Conservation (phyloP, 768 basidiomycete species). For the Cubamyces lactineus region DNA sequence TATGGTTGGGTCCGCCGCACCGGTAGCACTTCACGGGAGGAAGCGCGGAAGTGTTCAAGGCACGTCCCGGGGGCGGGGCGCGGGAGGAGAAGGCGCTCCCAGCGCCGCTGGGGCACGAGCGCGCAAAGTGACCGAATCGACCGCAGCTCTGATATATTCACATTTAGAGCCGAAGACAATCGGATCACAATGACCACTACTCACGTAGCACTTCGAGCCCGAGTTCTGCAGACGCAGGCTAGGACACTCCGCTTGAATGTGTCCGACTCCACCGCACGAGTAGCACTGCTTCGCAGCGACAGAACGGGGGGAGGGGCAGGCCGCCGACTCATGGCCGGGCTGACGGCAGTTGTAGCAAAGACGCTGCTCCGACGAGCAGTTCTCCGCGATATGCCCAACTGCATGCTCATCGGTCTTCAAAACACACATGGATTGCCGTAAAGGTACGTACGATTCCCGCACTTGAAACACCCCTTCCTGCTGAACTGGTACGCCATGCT, state of each 20-base stretch:
- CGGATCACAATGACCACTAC: constrained; percentile 30
- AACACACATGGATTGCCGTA: constrained; percentile 13
- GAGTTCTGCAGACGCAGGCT: constrained; percentile 70
- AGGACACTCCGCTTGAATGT: constrained; percentile 87
- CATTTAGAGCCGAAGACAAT: constrained; percentile 1
- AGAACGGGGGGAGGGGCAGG: constrained; percentile 82
- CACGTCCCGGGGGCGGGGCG: constrained; percentile 73
- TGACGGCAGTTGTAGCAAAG: constrained; percentile 95
- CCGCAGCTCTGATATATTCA: constrained; percentile 60
- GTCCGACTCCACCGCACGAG: constrained; percentile 90
- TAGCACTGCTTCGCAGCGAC: constrained; percentile 91
- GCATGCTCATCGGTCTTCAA: background rate
- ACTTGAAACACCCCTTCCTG: constrained; percentile 92
- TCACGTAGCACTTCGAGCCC: constrained; percentile 84
- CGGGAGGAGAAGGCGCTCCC: constrained; percentile 62
- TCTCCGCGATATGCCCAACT: constrained; percentile 95
- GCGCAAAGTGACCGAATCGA: constrained; percentile 82
- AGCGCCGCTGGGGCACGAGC: constrained; percentile 63
- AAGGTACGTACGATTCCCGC: constrained; percentile 77
- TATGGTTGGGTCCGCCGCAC: constrained; percentile 87
- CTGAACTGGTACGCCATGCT: constrained; percentile 83
- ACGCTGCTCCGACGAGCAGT: constrained; percentile 84
- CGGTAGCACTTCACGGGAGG: constrained; percentile 89
- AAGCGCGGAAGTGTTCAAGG: constrained; percentile 72
- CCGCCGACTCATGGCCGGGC: constrained; percentile 91